These are phyloP conservation scores for Vitellaria paradoxa DNA, from an alignment of 179 eudicot genomes.

Conservation along the genomic window DNA sequence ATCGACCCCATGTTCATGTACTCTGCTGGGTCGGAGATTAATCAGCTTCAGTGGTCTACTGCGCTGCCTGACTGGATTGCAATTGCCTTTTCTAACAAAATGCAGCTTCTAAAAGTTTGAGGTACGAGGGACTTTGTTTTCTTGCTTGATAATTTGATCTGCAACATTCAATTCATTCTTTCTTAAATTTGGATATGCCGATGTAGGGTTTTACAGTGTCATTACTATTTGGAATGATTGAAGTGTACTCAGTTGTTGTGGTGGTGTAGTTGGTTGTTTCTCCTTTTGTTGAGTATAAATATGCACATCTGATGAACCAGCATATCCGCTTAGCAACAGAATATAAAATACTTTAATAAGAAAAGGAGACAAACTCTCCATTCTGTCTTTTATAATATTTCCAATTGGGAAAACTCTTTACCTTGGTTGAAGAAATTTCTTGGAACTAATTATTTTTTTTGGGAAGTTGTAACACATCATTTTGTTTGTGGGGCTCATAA, in stretches of 20 bases:
- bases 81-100: conserved; percentile 63
- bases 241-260: not conserved
- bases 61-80: conserved; percentile 86
- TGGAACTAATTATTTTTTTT: not conserved
- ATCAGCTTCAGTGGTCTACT: conserved; percentile 89
- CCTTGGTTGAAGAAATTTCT: not conserved
- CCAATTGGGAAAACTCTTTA: not conserved
- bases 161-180: not conserved
- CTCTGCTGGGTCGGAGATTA: conserved; percentile 70
- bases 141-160: not conserved
- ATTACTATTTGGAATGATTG: not conserved
- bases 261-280: not conserved
- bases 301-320: no score
- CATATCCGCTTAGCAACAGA: no score
- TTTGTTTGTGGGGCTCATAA: not conserved
- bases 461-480: not conserved
- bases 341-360: not conserved
- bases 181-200: not conserved
- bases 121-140: conserved; percentile 22
- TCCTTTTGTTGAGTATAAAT: not conserved
- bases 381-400: not conserved
- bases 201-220: not conserved
- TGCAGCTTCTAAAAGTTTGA: conserved; percentile 87
- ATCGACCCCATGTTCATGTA: conserved; percentile 76
- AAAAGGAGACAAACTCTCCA: not conserved